phyloP scores from a whole-genome alignment of 805 yeast species.

The Debaryomyces prosopidis region DNA sequence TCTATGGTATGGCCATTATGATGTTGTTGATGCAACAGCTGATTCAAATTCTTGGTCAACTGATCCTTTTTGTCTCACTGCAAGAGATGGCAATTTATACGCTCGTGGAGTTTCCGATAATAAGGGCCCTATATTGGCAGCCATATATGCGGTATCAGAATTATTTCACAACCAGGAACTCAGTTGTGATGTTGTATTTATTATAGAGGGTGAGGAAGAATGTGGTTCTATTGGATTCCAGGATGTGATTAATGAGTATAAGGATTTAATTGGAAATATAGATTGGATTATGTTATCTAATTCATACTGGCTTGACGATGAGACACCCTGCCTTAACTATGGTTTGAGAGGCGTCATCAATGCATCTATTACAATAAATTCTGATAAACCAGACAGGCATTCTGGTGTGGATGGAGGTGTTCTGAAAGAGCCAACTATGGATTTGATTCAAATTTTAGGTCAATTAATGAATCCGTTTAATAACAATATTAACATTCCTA shows the following conservation, averaged over 20 bases:
- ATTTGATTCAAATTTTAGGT: conserved; percentile 70
- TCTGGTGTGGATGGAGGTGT: conserved; percentile 97
- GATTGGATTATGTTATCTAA: conserved; percentile 91
- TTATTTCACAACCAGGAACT: conserved; percentile 52
- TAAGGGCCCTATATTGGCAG: conserved; percentile 89
- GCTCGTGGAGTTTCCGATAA: conserved; percentile 95
- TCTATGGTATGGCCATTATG: conserved; percentile 95
- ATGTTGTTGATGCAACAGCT: conserved; percentile 79
- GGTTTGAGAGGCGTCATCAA: conserved; percentile 92
- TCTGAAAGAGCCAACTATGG: conserved; percentile 84
- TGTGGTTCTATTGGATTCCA: conserved; percentile 87
- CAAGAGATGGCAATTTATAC: conserved; percentile 80
- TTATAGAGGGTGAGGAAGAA: conserved; percentile 96
- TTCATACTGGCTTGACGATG: conserved; percentile 91
- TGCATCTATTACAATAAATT: conserved; percentile 66
- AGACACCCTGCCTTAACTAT: conserved; percentile 87
- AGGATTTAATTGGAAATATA: conserved; percentile 53
- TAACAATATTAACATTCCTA: conserved; percentile 58
- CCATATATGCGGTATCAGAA: conserved; percentile 84
- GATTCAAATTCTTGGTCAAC: conserved; percentile 65
- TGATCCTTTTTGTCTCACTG: conserved; percentile 73
- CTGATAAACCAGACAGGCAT: conserved; percentile 85
- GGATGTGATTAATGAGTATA: conserved; percentile 55
- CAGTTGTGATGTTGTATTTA: conserved; percentile 71
- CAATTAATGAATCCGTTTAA: conserved; percentile 51